Evolutionary conservation across 495 filamentous ascomycete species (phyloP).

Genomic region (Delitschia confertaspora): DNA sequence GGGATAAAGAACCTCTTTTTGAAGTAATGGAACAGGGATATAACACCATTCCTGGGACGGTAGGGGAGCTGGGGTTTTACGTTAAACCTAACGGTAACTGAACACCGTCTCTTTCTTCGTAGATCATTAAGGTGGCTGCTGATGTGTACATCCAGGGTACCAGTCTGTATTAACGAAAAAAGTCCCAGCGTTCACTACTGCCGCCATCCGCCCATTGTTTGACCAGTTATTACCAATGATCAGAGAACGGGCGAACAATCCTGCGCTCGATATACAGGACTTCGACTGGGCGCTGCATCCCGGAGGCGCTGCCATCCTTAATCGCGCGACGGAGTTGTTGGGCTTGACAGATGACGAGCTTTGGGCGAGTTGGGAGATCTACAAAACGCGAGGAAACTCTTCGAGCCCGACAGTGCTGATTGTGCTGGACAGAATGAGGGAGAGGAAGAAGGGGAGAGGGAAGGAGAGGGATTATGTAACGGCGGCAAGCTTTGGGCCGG

Average conservation of each 20-base stretch:
- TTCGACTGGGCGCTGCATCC: constrained; percentile 61
- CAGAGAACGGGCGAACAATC: not conserved
- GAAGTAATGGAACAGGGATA: constrained; percentile 36
- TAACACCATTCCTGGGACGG: constrained; percentile 7
- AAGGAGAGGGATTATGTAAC: constrained; percentile 47
- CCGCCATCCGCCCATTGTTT: constrained; percentile 38
- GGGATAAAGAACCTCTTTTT: not conserved
- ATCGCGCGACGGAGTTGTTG: constrained; percentile 48
- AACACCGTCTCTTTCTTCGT: too few species aligned
- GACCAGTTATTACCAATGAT: not conserved
- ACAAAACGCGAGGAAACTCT: constrained; percentile 12
- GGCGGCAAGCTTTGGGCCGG: constrained; percentile 58
- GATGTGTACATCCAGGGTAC: constrained; percentile 3
- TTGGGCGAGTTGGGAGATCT: constrained; percentile 29
- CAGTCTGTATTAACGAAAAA: constrained; percentile 32
- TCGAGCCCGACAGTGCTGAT: constrained; percentile 40
- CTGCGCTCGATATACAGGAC: not conserved
- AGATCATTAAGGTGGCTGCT: too few species aligned
- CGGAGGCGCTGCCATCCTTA: constrained; percentile 54
- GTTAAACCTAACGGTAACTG: not conserved
- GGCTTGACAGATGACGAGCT: constrained; percentile 48
- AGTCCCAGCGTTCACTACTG: constrained; percentile 32
- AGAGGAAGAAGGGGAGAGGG: constrained; percentile 44
- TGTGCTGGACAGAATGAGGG: constrained; percentile 49
- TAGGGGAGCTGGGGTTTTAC: constrained; percentile 3